Evolutionary conservation across 1,284 basidiomycete species (phyloP).

Genomic region (Lignosus rhinocerotis): DNA sequence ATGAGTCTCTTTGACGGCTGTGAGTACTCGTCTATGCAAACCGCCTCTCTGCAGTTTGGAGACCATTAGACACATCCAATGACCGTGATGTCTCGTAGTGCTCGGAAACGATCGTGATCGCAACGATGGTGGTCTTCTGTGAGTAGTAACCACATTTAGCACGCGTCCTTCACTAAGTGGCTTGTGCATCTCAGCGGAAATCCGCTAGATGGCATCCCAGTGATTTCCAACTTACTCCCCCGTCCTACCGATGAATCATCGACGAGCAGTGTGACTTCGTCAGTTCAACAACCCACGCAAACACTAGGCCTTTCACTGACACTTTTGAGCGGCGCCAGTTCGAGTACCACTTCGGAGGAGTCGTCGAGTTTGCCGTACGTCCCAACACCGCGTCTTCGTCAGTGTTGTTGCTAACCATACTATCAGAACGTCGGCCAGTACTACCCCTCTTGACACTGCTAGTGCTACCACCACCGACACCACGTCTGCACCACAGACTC

Average conservation of each 20-base stretch:
- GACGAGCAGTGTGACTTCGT: conserved; percentile 2
- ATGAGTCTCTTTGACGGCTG: conserved; percentile 5
- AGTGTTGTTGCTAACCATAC: too few relatives aligned
- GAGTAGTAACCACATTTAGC: background rate
- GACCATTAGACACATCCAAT: background rate
- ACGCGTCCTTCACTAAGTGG: background rate
- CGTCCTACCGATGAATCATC: background rate
- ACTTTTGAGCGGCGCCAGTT: background rate
- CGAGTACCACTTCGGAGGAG: background rate
- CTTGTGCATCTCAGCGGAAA: background rate
- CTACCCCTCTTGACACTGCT: conserved; percentile 7
- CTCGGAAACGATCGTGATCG: background rate
- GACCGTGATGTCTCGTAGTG: background rate
- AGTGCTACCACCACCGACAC: conserved; percentile 5
- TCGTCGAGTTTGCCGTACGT: too few relatives aligned
- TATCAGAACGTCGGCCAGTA: conserved; percentile 8
- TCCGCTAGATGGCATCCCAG: conserved; percentile 3
- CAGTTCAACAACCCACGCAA: conserved; percentile 10
- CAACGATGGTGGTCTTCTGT: conserved; percentile 8
- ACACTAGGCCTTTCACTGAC: conserved; percentile 9
- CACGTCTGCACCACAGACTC: conserved; percentile 3
- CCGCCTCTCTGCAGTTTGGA: background rate
- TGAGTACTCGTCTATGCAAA: background rate
- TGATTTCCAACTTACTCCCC: background rate
- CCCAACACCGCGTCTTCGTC: too few relatives aligned